These are phyloP conservation scores for Falciphora oryzae DNA, from an alignment of 2,329 filamentous ascomycete genomes.

Conservation along the genomic window DNA sequence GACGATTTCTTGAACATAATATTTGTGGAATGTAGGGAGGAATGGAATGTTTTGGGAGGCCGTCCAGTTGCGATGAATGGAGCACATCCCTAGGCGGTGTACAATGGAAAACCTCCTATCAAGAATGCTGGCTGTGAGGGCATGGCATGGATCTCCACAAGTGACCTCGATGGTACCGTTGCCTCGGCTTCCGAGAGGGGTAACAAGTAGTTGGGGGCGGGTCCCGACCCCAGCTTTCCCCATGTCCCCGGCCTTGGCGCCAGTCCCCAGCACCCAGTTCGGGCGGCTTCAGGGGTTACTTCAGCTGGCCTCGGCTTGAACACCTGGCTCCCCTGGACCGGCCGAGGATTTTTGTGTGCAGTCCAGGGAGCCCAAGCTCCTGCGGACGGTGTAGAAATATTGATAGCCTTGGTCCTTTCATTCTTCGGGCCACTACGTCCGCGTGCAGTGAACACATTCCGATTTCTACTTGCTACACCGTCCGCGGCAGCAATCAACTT, in stretches of 20 bases:
- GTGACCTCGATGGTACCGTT: too few relatives aligned
- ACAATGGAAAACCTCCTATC: background rate
- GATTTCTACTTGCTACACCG: background rate
- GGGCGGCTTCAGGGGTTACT: background rate
- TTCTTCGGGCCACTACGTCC: background rate
- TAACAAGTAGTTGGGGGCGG: background rate
- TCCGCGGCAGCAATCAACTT: background rate
- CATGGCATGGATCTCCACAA: too few relatives aligned
- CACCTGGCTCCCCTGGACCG: background rate
- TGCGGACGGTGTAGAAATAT: background rate
- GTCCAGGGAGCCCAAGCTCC: background rate
- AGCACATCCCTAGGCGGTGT: background rate
- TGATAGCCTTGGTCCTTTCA: background rate
- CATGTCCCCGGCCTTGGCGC: conserved; percentile 12
- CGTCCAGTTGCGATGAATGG: too few relatives aligned
- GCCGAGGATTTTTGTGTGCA: background rate
- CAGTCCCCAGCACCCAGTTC: background rate
- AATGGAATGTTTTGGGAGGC: too few relatives aligned
- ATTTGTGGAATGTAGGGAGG: too few relatives aligned
- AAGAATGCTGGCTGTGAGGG: too few relatives aligned
- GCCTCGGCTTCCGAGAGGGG: background rate
- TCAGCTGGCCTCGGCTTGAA: conserved; percentile 1
- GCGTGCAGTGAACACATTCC: background rate
- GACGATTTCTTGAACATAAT: background rate
- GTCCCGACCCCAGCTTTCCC: conserved; percentile 5